Evolutionary conservation across 1,139 yeast species (phyloP), one percentile per base, ranked within the genome.

Genomic region (Suhomyces bribrorum): DNA sequence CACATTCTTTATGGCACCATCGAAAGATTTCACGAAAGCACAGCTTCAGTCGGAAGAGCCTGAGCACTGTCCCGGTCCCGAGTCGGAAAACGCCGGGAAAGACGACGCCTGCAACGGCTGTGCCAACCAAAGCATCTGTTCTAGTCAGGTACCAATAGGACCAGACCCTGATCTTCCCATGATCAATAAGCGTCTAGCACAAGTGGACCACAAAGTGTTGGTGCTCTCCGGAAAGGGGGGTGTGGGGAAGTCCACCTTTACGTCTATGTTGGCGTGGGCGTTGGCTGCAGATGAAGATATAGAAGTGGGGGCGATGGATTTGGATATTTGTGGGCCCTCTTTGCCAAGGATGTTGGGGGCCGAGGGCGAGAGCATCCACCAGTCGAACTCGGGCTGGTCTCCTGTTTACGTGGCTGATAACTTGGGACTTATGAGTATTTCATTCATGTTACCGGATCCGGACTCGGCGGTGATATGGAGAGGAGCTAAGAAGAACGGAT

Each of bases 31-130:
- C 24, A 31, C 43, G 4, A 44, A 52, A 13, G 41, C 63, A 3
- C 61, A 64, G 45, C 58, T 71, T 20, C 53, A 56, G 35, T 77
- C 77, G 0, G 83, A 86, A 2, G 89, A 85, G 53, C 96, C 97
- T 2, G 97, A 89, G 55, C 97, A 92, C 62, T 92, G 99, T 68
- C 98, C 98, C 0, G 99, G 98, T 0, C 96, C 97, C 1, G 96
- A 90, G 57, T 86, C 95, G 2, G 96, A 88, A 49, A 66, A 69
- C 38, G 98, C 99, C 2, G 99, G 99, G 7, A 80, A 83, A 54
- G 92, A 88, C 2, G 96, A 87, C 56, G 96, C 97, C 11, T 94
- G 99, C 60, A 74, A 69, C 12, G 97, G 97, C 12, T 94, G 99
- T 66, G 95, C 97, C 13, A 92, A 94, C 62, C 90, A 92, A 62